Evolutionary conservation across 2,329 filamentous ascomycete genomes (phyloP).

Genomic region (Pyrenophora teres): DNA sequence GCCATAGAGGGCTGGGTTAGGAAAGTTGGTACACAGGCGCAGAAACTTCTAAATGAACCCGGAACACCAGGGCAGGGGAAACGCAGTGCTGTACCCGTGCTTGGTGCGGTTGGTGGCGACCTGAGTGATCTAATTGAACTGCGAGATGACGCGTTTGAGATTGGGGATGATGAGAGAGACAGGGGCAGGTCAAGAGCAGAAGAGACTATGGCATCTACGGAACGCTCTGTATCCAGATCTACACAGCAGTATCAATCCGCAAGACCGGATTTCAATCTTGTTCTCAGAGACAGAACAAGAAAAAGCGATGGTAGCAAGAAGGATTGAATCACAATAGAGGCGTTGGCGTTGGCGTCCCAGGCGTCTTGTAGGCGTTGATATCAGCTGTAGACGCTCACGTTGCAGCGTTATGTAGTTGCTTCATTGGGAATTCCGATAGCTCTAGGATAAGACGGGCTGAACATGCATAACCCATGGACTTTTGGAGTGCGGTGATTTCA

Average conservation of each 20-base stretch:
- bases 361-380: constrained; percentile 8
- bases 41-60: constrained; percentile 43
- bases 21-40: constrained; percentile 72
- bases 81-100: constrained; percentile 40
- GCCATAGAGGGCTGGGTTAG: constrained; percentile 90
- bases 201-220: constrained; percentile 20
- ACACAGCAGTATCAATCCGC: constrained; percentile 39
- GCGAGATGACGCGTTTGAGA: constrained; percentile 60
- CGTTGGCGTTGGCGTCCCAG: neutral
- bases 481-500: no score
- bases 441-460: no score
- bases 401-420: neutral
- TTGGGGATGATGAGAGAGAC: constrained; percentile 41
- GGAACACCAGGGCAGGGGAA: constrained; percentile 38
- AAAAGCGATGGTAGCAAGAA: constrained; percentile 35
- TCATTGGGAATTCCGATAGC: neutral
- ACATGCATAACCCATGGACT: no score
- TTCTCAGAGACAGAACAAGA: constrained; percentile 33
- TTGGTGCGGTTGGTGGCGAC: constrained; percentile 52
- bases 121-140: constrained; percentile 73
- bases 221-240: constrained; percentile 17
- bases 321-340: constrained; percentile 26
- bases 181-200: constrained; percentile 31
- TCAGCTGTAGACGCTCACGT: constrained; percentile 5
- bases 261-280: constrained; percentile 37